A percentile compares a stretch with the other conserved stretches of the same genome.
These are phyloP conservation scores for Chrysoporthe austroafricana DNA, from an alignment of 2,329 filamentous ascomycete species.

Conservation along the genomic window DNA sequence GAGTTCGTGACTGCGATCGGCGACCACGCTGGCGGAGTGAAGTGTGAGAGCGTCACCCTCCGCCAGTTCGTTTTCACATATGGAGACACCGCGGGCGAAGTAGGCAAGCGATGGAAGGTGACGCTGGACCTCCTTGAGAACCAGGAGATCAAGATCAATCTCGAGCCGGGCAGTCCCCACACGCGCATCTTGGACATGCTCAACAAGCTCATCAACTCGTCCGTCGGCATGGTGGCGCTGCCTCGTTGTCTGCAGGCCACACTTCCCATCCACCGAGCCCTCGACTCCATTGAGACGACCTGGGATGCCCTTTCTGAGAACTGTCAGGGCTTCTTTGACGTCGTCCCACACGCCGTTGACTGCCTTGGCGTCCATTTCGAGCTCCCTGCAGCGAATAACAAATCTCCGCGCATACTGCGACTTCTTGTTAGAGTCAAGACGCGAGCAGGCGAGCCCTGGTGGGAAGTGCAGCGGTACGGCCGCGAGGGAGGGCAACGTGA, in stretches of 20 bases:
- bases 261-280: conserved; percentile 64
- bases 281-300: conserved; percentile 62
- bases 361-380: conserved; percentile 62
- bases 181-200: conserved; percentile 64
- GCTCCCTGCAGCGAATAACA: conserved; percentile 36
- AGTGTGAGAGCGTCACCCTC: conserved; percentile 63
- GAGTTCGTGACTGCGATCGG: conserved; percentile 70
- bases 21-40: conserved; percentile 56
- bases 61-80: conserved; percentile 73
- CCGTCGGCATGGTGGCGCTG: conserved; percentile 55
- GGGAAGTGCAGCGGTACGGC: conserved; percentile 51
- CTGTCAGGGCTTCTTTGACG: conserved; percentile 52
- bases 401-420: conserved; percentile 43
- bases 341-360: conserved; percentile 59
- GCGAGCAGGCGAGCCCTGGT: conserved; percentile 53
- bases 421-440: conserved; percentile 57
- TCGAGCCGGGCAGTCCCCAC: conserved; percentile 70
- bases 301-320: conserved; percentile 50
- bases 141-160: conserved; percentile 57
- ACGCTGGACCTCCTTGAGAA: conserved; percentile 59
- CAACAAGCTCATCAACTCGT: conserved; percentile 59
- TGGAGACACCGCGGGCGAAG: conserved; percentile 39
- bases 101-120: conserved; percentile 51
- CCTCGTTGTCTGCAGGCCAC: conserved; percentile 62
- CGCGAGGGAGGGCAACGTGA: conserved; percentile 29